Conservation (phyloP, 768 basidiomycete species). For the Epithele typhae region DNA sequence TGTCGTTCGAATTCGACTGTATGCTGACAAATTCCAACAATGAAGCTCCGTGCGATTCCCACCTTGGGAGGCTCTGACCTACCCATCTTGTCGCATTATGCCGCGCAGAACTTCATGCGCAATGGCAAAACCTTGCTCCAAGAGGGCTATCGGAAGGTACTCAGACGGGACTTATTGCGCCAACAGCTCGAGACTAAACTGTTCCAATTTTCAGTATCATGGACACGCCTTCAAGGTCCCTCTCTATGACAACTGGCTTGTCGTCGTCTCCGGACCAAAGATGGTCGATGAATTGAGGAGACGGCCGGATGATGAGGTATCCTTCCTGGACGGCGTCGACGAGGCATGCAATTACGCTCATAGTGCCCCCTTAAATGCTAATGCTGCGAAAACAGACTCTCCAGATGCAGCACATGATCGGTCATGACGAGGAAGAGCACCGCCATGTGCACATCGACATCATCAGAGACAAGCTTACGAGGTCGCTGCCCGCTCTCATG, state of each 20-base stretch:
- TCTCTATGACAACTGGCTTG: slow-evolving; percentile 11
- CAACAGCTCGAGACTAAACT: not conserved
- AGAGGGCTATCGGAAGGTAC: slow-evolving; percentile 33
- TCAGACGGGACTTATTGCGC: not conserved
- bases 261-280: slow-evolving; percentile 15
- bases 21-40: too few relatives aligned
- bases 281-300: slow-evolving; percentile 22
- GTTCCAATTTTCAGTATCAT: slow-evolving; percentile 6
- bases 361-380: too few relatives aligned
- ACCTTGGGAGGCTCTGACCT: too few relatives aligned
- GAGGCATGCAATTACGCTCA: slow-evolving; percentile 5
- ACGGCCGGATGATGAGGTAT: slow-evolving; percentile 16
- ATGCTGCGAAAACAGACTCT: too few relatives aligned
- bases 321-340: slow-evolving; percentile 3
- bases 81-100: too few relatives aligned
- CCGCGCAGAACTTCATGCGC: slow-evolving; percentile 17
- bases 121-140: slow-evolving; percentile 31
- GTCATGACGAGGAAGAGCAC: slow-evolving; percentile 12
- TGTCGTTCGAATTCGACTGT: too few relatives aligned
- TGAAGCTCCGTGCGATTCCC: too few relatives aligned
- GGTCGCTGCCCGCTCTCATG: slow-evolving; percentile 17
- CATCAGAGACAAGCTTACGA: slow-evolving; percentile 21
- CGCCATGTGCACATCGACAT: slow-evolving; percentile 18
- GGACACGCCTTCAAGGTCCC: slow-evolving; percentile 14
- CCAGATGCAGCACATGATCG: slow-evolving; percentile 35